Conservation (phyloP, 441 rosid species). For the Geranium incanum region DNA sequence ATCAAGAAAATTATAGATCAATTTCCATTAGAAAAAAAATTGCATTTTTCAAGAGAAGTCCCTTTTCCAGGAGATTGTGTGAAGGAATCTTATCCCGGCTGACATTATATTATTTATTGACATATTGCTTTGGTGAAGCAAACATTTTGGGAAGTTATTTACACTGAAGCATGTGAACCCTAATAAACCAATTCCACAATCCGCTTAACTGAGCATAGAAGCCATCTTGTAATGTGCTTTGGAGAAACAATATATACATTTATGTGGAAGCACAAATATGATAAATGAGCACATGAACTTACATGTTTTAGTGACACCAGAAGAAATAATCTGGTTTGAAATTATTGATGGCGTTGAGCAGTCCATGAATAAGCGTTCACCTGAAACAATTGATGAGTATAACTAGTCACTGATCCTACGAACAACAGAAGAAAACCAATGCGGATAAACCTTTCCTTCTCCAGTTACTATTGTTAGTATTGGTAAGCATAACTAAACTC, state of each 20-base stretch:
- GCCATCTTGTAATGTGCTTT: neutral
- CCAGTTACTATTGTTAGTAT: neutral
- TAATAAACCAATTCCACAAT: neutral
- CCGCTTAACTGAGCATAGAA: neutral
- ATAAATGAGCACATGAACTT: conserved; percentile 25
- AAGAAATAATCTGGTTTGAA: conserved; percentile 67
- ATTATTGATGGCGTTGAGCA: conserved; percentile 46
- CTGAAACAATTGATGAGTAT: conserved; percentile 36
- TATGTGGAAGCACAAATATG: neutral
- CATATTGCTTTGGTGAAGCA: neutral
- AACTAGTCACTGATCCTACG: conserved; percentile 11
- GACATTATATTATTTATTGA: neutral
- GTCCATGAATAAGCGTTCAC: conserved; percentile 71
- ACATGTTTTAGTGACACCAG: conserved; percentile 68
- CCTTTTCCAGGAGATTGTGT: neutral
- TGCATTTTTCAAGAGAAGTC: neutral
- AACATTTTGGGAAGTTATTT: conserved; percentile 2
- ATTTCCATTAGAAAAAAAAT: neutral
- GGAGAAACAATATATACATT: neutral
- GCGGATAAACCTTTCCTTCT: neutral
- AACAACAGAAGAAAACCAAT: neutral
- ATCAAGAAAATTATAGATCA: conserved; percentile 6
- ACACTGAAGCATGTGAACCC: neutral
- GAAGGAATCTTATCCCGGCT: conserved; percentile 2
- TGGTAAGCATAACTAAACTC: too few species aligned